Evolutionary conservation across 208 protist species (phyloP).

Genomic region (Acanthamoeba divionensis): DNA sequence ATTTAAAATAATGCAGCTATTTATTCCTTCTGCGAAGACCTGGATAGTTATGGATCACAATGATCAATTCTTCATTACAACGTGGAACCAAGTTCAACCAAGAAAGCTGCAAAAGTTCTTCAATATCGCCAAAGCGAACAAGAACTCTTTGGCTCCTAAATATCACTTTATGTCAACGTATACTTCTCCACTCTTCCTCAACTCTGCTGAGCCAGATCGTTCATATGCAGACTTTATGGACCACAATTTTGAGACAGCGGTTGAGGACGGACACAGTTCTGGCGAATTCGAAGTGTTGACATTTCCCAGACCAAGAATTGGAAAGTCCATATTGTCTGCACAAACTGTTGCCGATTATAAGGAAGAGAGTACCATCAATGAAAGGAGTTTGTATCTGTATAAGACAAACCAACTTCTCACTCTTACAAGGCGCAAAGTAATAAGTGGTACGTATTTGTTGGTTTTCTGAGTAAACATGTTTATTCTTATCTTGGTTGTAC

Average conservation of each 20-base stretch:
- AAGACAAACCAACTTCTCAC: not conserved
- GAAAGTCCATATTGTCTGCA: too few species aligned
- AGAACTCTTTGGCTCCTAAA: not conserved
- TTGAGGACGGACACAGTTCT: too few species aligned
- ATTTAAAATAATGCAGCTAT: too few species aligned
- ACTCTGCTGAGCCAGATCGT: not conserved
- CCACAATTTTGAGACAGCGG: too few species aligned
- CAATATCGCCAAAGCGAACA: too few species aligned
- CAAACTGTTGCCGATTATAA: too few species aligned
- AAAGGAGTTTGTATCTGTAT: conserved; percentile 14
- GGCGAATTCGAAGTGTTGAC: too few species aligned
- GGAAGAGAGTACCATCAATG: not conserved
- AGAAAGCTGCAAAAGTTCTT: not conserved
- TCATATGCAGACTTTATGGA: conserved; percentile 21
- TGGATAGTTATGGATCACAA: too few species aligned
- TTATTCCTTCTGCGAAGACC: too few species aligned
- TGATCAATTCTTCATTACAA: too few species aligned
- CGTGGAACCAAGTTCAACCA: not conserved
- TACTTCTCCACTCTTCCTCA: not conserved
- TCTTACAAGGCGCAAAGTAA: not conserved
- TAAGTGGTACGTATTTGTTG: not conserved
- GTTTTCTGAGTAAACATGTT: not conserved
- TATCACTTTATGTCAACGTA: conserved; percentile 12
- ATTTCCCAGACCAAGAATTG: too few species aligned
- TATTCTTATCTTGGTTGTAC: not conserved